These are phyloP conservation scores for Cystofilobasidium macerans DNA, from an alignment of 768 basidiomycete species.

Conservation along the genomic window DNA sequence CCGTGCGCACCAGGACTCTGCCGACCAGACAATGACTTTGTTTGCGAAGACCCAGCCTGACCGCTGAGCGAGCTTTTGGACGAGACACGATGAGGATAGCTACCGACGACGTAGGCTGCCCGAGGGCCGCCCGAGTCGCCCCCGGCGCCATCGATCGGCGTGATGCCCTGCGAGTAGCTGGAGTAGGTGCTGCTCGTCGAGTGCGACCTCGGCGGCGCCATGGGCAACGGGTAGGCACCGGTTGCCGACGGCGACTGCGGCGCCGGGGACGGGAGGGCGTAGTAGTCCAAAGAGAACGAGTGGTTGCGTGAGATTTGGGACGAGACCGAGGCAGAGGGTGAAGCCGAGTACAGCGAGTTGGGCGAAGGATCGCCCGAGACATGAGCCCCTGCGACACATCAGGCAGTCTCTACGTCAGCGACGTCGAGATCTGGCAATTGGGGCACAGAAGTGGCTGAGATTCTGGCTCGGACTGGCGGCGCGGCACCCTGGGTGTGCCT, in stretches of 20 bases:
- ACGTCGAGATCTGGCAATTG: too few relatives aligned
- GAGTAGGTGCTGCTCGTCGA: not conserved
- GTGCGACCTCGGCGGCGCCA: not conserved
- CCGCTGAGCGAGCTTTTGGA: not conserved
- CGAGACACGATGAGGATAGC: not conserved
- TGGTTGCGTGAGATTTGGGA: not conserved
- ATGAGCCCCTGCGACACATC: not conserved
- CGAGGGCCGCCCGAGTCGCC: not conserved
- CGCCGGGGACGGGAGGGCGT: not conserved
- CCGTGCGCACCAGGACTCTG: not conserved
- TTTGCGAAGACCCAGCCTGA: not conserved
- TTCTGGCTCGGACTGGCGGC: too few relatives aligned
- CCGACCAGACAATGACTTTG: not conserved
- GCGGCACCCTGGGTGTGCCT: too few relatives aligned
- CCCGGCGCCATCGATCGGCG: not conserved
- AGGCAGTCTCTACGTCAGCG: too few relatives aligned
- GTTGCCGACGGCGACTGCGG: not conserved
- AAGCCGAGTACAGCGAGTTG: not conserved
- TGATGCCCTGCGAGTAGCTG: not conserved
- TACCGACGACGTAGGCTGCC: not conserved
- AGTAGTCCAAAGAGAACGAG: constrained; percentile 4
- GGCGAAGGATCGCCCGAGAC: not conserved
- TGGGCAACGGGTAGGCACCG: not conserved
- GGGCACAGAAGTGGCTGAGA: too few relatives aligned
- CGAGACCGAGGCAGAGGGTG: not conserved